Evolutionary conservation across 176 grass and related monocot species (phyloP).

Genomic region (Typha latifolia): DNA sequence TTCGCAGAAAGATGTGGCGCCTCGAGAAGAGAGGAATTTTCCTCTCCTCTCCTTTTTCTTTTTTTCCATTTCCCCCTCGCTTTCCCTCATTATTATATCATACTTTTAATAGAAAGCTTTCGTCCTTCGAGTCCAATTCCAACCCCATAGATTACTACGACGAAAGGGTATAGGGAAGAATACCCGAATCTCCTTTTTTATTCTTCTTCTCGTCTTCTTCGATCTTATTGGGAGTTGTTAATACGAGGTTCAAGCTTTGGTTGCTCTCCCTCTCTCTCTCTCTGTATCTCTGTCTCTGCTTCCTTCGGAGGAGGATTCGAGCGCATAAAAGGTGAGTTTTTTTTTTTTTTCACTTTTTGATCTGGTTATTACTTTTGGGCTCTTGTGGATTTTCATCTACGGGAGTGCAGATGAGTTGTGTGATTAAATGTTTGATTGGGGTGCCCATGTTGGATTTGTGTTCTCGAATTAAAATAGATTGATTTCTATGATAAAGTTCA

Average conservation of each 20-base stretch:
- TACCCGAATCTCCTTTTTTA: not conserved
- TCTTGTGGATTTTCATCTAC: not conserved
- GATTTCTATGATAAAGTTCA: not conserved
- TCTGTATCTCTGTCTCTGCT: not conserved
- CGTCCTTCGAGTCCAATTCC: not conserved
- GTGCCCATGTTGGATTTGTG: not conserved
- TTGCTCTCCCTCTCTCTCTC: not conserved
- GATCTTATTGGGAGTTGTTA: not conserved
- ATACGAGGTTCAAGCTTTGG: not conserved
- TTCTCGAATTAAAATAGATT: not conserved
- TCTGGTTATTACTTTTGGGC: too few relatives aligned
- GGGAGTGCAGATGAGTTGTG: not conserved
- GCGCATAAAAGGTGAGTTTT: not conserved
- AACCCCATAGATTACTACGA: not conserved
- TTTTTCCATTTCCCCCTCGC: not conserved
- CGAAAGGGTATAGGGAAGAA: not conserved
- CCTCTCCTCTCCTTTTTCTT: constrained; percentile 8
- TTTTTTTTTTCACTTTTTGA: too few relatives aligned
- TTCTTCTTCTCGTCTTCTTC: not conserved
- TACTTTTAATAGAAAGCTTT: not conserved
- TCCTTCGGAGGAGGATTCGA: not conserved
- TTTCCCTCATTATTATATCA: not conserved
- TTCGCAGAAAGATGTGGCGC: constrained; percentile 14
- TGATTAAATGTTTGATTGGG: constrained; percentile 1
- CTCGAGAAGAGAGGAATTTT: constrained; percentile 32